A percentile compares a stretch with the other conserved stretches of the same genome.
Evolutionary conservation across 129 eudicot genomes (phyloP).

Genomic region (Flaveria brownii): DNA sequence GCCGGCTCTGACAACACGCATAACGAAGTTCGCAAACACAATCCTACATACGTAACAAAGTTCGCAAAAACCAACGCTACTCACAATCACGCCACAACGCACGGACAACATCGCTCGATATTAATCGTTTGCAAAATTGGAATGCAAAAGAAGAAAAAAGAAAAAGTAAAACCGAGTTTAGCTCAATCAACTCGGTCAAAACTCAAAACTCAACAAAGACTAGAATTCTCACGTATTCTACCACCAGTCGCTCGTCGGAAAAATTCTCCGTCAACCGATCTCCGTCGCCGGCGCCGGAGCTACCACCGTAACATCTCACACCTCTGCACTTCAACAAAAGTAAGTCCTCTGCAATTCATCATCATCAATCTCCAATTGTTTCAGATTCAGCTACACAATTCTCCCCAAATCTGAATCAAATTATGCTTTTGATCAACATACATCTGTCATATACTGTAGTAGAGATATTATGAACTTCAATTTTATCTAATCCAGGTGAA

Average conservation of each 20-base stretch:
- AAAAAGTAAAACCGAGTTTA: constrained; percentile 5
- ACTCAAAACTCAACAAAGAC: constrained; percentile 14
- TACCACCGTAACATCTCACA: not conserved
- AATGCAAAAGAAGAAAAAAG: not conserved
- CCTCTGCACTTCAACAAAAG: constrained; percentile 6
- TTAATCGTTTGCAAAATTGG: constrained; percentile 5
- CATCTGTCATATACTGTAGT: not conserved
- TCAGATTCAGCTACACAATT: constrained; percentile 4
- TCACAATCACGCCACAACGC: too few relatives aligned
- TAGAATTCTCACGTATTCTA: constrained; percentile 5
- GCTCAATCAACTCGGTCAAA: constrained; percentile 22
- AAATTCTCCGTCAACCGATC: constrained; percentile 11
- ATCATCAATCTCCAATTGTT: constrained; percentile 1
- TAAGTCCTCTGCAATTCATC: constrained; percentile 14
- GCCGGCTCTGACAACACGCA: too few relatives aligned
- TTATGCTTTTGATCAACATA: not conserved
- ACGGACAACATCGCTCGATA: too few relatives aligned
- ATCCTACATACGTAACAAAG: too few relatives aligned
- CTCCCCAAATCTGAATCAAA: constrained; percentile 21
- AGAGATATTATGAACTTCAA: constrained; percentile 17
- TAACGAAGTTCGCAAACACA: too few relatives aligned
- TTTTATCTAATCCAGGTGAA: not conserved
- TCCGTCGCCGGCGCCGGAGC: constrained; percentile 16
- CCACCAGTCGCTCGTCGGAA: not conserved
- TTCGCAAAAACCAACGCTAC: too few relatives aligned